Conservation (phyloP, 805 yeast genomes). For the Schizosaccharomyces octosporus region DNA sequence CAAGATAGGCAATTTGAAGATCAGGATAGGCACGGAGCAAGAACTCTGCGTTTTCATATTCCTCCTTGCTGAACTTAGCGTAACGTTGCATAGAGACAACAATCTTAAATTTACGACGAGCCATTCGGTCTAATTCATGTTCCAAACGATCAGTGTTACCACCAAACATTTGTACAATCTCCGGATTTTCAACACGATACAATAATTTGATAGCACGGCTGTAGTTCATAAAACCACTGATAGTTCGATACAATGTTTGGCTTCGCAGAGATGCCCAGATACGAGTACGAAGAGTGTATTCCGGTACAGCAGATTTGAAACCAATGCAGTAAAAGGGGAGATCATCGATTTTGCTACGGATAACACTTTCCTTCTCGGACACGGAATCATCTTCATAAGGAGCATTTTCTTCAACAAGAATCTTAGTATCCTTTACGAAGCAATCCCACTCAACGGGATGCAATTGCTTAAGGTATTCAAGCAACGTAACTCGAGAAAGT, state of each 20-base stretch:
- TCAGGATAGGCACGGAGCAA: slow-evolving; percentile 54
- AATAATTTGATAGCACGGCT: slow-evolving; percentile 83
- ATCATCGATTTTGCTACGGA: slow-evolving; percentile 55
- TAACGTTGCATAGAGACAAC: slow-evolving; percentile 74
- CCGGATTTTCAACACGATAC: slow-evolving; percentile 86
- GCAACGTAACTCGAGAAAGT: slow-evolving; percentile 75
- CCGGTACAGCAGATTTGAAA: slow-evolving; percentile 92
- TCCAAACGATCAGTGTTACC: slow-evolving; percentile 94
- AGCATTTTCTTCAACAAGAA: slow-evolving; percentile 82
- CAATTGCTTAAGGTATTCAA: slow-evolving; percentile 81
- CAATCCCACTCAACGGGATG: slow-evolving; percentile 97
- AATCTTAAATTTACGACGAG: slow-evolving; percentile 54
- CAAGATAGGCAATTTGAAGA: slow-evolving; percentile 61
- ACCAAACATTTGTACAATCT: slow-evolving; percentile 90
- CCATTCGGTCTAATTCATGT: slow-evolving; percentile 72
- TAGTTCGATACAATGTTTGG: slow-evolving; percentile 88
- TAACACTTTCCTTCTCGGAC: slow-evolving; percentile 29
- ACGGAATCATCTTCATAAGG: slow-evolving; percentile 16
- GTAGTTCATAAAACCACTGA: slow-evolving; percentile 95
- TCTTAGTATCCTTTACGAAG: slow-evolving; percentile 86
- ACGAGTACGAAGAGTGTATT: slow-evolving; percentile 83
- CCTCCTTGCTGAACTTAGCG: slow-evolving; percentile 37
- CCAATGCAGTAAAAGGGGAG: slow-evolving; percentile 89
- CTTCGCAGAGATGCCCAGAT: slow-evolving; percentile 97
- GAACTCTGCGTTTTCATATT: slow-evolving; percentile 40